A percentile compares a stretch with the other conserved stretches of the same genome.
These are phyloP conservation scores for Zymoseptoria tritici DNA, from an alignment of 2,329 filamentous ascomycete species.

Conservation along the genomic window DNA sequence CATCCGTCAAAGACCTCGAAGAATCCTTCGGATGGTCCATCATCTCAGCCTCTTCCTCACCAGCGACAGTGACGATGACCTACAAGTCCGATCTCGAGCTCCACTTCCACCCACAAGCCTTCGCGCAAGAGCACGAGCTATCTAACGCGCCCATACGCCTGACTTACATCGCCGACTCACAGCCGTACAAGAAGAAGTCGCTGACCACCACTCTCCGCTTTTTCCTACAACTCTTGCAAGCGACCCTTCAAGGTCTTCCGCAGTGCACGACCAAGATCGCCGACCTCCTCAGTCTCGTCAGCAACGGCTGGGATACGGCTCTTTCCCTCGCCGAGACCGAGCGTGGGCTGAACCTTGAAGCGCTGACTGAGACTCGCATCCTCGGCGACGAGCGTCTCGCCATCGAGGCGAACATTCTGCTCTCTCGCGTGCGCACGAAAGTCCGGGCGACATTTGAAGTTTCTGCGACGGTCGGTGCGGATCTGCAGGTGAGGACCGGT, in stretches of 20 bases:
- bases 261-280: conserved; percentile 52
- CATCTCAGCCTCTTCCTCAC: conserved; percentile 50
- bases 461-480: conserved; percentile 39
- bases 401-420: conserved; percentile 55
- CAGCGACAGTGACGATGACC: conserved; percentile 61
- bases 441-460: conserved; percentile 57
- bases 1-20: conserved; percentile 58
- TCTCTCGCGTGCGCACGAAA: conserved; percentile 60
- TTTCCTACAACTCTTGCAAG: conserved; percentile 64
- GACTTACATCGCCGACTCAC: conserved; percentile 57
- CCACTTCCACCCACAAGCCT: conserved; percentile 60
- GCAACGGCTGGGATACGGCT: conserved; percentile 59
- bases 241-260: conserved; percentile 55
- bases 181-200: conserved; percentile 46
- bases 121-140: conserved; percentile 32
- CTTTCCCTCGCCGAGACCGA: conserved; percentile 54
- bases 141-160: conserved; percentile 56
- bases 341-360: conserved; percentile 53
- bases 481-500: conserved; percentile 45
- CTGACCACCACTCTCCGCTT: conserved; percentile 63
- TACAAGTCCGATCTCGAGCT: conserved; percentile 67
- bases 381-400: conserved; percentile 58
- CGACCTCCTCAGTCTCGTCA: conserved; percentile 53
- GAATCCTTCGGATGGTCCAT: conserved; percentile 64
- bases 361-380: conserved; percentile 57